These are phyloP conservation scores for Fusarium subglutinans DNA, from an alignment of 2,329 filamentous ascomycete genomes.

Conservation along the genomic window DNA sequence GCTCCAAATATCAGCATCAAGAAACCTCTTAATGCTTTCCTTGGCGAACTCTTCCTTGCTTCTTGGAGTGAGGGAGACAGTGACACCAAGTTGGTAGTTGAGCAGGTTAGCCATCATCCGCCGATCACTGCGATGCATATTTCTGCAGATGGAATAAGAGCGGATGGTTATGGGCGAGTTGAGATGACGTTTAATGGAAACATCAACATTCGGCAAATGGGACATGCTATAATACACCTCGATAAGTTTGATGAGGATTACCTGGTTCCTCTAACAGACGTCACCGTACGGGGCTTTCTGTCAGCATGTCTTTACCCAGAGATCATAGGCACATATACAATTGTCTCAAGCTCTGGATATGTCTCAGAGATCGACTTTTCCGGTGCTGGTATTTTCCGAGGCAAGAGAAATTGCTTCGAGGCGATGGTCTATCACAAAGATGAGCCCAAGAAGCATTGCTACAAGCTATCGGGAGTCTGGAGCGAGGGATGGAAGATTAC, in stretches of 20 bases:
- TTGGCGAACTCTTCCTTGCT: conserved; percentile 61
- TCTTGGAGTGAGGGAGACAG: conserved; percentile 47
- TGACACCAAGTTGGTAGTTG: conserved; percentile 47
- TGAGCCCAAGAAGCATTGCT: conserved; percentile 38
- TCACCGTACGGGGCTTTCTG: conserved; percentile 59
- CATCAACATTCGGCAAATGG: conserved; percentile 61
- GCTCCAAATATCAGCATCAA: conserved; percentile 59
- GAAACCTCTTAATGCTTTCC: conserved; percentile 63
- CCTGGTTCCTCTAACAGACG: conserved; percentile 58
- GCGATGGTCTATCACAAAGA: conserved; percentile 53
- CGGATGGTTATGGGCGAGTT: conserved; percentile 61
- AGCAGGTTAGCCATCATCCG: conserved; percentile 64
- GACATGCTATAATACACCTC: conserved; percentile 60
- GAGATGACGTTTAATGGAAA: conserved; percentile 62
- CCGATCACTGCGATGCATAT: conserved; percentile 64
- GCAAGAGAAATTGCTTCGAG: conserved; percentile 54
- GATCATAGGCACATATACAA: conserved; percentile 55
- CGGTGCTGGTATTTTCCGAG: conserved; percentile 53
- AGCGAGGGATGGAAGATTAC: conserved; percentile 34
- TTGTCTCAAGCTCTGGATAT: conserved; percentile 56
- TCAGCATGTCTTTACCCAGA: conserved; percentile 60
- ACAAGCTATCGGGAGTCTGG: conserved; percentile 31
- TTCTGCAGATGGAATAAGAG: conserved; percentile 52
- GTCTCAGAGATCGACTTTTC: conserved; percentile 58
- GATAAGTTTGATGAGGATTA: conserved; percentile 60